These are phyloP conservation scores for Sclerospora graminicola DNA, from an alignment of 352 stramenopile species.

Conservation along the genomic window DNA sequence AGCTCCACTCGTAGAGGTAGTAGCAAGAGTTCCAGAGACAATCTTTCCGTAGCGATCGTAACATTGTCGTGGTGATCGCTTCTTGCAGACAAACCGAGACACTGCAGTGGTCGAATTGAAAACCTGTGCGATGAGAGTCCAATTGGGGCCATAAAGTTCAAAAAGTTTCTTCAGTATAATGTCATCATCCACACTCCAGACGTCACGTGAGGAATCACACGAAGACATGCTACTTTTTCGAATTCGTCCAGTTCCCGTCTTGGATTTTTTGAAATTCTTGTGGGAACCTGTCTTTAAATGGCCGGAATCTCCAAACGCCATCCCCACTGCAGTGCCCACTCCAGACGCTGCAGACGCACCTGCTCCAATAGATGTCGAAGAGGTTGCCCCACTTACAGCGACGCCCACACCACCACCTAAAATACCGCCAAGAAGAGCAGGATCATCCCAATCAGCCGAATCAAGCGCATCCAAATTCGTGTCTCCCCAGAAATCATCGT, in stretches of 20 bases:
- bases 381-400: conserved; percentile 6
- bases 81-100: conserved; percentile 63
- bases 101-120: conserved; percentile 66
- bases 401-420: conserved; percentile 20
- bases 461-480: conserved; percentile 81
- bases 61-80: conserved; percentile 72
- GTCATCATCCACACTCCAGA: conserved; percentile 68
- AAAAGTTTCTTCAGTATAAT: conserved; percentile 76
- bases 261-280: conserved; percentile 51
- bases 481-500: conserved; percentile 84
- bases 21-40: conserved; percentile 45
- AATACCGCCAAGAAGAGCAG: conserved; percentile 57
- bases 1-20: conserved; percentile 5
- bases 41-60: conserved; percentile 82
- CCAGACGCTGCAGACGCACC: conserved; percentile 3
- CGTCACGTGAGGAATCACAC: conserved; percentile 35
- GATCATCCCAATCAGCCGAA: conserved; percentile 75
- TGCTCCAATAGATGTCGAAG: conserved; percentile 12
- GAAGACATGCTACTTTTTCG: conserved; percentile 58
- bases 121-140: conserved; percentile 80
- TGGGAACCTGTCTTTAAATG: conserved; percentile 11
- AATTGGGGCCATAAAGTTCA: conserved; percentile 80
- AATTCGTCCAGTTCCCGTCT: conserved; percentile 23
- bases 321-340: background rate
- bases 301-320: conserved; percentile 7